A percentile compares a stretch with the other conserved stretches of the same genome.
Conservation (phyloP, 441 rosid species). For the Gossypium davidsonii region DNA sequence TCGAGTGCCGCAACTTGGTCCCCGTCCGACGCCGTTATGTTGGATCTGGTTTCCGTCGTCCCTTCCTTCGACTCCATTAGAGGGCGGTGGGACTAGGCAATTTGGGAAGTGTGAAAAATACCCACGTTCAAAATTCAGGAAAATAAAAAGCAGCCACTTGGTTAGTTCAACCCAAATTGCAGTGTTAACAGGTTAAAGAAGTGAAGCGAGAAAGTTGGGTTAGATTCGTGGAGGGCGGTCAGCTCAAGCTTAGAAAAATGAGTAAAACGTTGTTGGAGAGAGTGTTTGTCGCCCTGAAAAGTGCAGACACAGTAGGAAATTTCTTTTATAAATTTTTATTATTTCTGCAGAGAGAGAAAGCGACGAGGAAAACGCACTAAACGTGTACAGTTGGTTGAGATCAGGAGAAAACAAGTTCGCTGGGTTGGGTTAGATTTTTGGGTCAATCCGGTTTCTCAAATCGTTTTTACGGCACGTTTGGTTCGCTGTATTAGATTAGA, state of each 20-base stretch:
- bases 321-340: too few relatives aligned
- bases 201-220: not conserved
- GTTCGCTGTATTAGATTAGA: too few relatives aligned
- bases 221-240: slow-evolving; percentile 21
- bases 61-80: slow-evolving; percentile 42
- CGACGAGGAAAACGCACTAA: too few relatives aligned
- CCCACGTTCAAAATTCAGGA: slow-evolving; percentile 2
- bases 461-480: too few relatives aligned
- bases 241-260: slow-evolving; percentile 16
- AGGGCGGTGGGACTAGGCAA: not conserved
- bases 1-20: slow-evolving; percentile 34
- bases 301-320: too few relatives aligned
- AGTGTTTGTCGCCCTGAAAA: not conserved
- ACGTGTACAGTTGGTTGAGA: too few relatives aligned
- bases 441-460: too few relatives aligned
- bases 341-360: too few relatives aligned
- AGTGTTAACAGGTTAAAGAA: not conserved
- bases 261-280: not conserved
- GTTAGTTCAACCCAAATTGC: slow-evolving; percentile 7
- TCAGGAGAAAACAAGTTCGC: too few relatives aligned
- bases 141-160: slow-evolving; percentile 1
- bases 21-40: slow-evolving; percentile 12
- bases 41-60: slow-evolving; percentile 31
- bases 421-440: too few relatives aligned
- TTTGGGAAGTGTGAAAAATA: slow-evolving; percentile 4